phyloP scores from a whole-genome alignment of 306 rosid species.

The Quercus rubra region DNA sequence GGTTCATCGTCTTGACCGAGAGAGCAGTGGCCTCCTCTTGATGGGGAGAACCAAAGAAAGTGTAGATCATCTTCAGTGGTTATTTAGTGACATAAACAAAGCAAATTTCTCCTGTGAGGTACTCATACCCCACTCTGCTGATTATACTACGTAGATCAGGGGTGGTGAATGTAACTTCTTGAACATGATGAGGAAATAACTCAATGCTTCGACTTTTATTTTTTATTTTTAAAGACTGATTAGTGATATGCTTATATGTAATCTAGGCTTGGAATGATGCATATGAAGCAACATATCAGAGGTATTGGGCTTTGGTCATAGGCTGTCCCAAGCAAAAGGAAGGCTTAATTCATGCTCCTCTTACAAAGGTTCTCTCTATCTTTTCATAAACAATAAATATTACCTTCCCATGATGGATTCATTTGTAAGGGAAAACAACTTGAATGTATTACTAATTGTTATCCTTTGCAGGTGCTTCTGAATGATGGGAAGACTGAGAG shows the following conservation, averaged over 20 bases:
- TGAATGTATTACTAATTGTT: conserved; percentile 7
- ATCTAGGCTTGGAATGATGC: conserved; percentile 81
- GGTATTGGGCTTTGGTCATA: conserved; percentile 90
- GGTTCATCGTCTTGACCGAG: conserved; percentile 96
- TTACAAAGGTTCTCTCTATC: conserved; percentile 65
- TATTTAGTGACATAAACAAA: conserved; percentile 54
- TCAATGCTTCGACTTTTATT: not conserved
- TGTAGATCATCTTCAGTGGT: conserved; percentile 62
- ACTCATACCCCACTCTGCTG: conserved; percentile 3
- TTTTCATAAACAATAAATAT: conserved; percentile 1
- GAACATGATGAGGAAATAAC: not conserved
- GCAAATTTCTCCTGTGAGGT: conserved; percentile 68
- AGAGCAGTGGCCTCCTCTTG: conserved; percentile 77
- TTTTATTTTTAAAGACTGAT: not conserved
- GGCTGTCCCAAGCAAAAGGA: conserved; percentile 84
- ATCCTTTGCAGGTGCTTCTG: conserved; percentile 66
- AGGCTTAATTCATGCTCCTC: conserved; percentile 80
- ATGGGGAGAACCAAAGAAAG: conserved; percentile 87
- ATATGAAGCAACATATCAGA: conserved; percentile 67
- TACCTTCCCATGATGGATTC: conserved; percentile 4
- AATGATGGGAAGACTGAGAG: conserved; percentile 95
- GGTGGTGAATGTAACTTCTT: conserved; percentile 5
- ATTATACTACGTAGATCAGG: not conserved
- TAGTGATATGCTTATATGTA: not conserved
- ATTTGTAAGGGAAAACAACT: not conserved